phyloP scores from a whole-genome alignment of 2,329 filamentous ascomycete genomes.

The Diaporthe vaccinii region DNA sequence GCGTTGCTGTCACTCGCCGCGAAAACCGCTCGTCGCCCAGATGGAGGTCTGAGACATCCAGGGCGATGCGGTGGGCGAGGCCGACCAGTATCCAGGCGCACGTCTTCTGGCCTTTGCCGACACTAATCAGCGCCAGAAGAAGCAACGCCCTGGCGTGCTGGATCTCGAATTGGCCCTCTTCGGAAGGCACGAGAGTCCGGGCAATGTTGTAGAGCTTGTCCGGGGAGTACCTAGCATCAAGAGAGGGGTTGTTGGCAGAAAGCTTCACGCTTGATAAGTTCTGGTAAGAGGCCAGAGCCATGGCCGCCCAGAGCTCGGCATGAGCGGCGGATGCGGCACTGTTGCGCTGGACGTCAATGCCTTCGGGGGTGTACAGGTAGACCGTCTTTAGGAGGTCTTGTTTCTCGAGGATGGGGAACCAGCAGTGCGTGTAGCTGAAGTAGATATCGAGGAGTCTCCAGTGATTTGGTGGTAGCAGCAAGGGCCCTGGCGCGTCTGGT shows the following conservation, averaged over 20 bases:
- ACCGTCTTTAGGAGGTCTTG: constrained; percentile 68
- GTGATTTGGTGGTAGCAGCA: constrained; percentile 63
- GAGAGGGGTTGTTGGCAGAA: constrained; percentile 34
- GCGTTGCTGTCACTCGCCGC: constrained; percentile 47
- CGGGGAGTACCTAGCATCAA: constrained; percentile 48
- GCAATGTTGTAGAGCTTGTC: constrained; percentile 65
- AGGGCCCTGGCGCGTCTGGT: not conserved
- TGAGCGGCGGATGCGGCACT: constrained; percentile 55
- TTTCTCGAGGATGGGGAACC: constrained; percentile 81
- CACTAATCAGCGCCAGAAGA: constrained; percentile 72
- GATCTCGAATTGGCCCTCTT: constrained; percentile 62
- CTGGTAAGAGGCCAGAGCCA: constrained; percentile 71
- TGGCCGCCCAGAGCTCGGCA: constrained; percentile 71
- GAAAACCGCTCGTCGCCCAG: constrained; percentile 37
- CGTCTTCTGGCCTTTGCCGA: constrained; percentile 69
- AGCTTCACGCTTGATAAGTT: constrained; percentile 51
- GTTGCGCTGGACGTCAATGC: constrained; percentile 43
- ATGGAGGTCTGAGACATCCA: constrained; percentile 47
- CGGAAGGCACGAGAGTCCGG: constrained; percentile 61
- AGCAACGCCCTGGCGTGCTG: constrained; percentile 69
- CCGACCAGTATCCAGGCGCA: constrained; percentile 76
- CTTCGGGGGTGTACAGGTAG: constrained; percentile 56
- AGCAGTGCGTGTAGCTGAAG: constrained; percentile 81
- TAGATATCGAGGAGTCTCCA: constrained; percentile 78
- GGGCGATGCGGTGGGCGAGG: constrained; percentile 69